Evolutionary conservation across 768 basidiomycete genomes (phyloP), one percentile per base, ranked within the genome.

Genomic region (Tremella mesenterica): DNA sequence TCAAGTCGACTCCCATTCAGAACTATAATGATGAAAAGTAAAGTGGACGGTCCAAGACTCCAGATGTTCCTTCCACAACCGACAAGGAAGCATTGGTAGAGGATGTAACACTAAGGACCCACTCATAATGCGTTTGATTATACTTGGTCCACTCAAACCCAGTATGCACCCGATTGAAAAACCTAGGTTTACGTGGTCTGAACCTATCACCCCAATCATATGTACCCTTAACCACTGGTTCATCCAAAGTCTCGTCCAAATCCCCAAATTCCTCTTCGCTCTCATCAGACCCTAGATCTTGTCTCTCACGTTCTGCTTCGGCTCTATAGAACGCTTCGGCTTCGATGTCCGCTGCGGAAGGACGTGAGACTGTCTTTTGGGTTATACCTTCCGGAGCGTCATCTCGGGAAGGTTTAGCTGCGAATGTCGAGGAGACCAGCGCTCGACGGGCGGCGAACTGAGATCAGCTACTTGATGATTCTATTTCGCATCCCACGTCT

Each of bases 131-230:
- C 3, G 95, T 97, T 73, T 97, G 93, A 73, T 97, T 97, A 74
- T 97, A 99, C 77, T 96, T 97, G 78, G 93, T 97, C 95, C 95
- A 99, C 72, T 99, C 95, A 70, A 93, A 99, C 25, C 95, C 95
- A 27, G 95, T 99, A 68, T 97, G 91, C 23, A 97, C 95, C 53
- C 95, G 84, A 70, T 99, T 99, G 77, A 97, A 96, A 77, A 96
- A 99, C 58, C 92, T 80, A 41, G 95, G 95, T 73, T 97, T 99
- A 30, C 95, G 80, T 27, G 95, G 93, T 33, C 95, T 79, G 66
- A 93, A 97, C 72, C 96, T 93, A 78, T 99, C 95, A 76, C 93
- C 91, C 95, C 93, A 97, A 64, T 88, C 88, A 74, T 97, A 97
- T 3, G 84, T 82, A 1, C 83, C 85, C 14, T 87, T 85, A 36